phyloP scores from a whole-genome alignment of 306 rosid genomes.

The Dryas octopetala region DNA sequence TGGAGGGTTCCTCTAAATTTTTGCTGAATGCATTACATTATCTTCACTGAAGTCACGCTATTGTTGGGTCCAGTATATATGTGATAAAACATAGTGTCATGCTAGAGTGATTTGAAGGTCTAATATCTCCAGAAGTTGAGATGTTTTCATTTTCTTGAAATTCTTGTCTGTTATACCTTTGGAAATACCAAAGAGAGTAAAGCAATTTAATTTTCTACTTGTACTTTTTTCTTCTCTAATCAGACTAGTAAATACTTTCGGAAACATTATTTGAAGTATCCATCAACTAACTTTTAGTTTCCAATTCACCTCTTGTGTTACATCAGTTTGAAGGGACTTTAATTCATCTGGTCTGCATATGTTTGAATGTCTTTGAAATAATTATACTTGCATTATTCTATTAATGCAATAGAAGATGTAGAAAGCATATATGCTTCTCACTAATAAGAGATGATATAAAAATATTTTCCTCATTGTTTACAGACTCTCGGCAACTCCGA shows the following conservation, averaged over 20 bases:
- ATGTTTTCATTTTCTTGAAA: background rate
- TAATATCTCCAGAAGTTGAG: background rate
- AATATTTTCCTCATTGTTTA: conserved; percentile 14
- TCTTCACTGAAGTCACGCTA: background rate
- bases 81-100: background rate
- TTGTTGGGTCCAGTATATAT: background rate
- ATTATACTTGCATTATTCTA: background rate
- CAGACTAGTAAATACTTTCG: background rate
- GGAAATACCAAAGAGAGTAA: background rate
- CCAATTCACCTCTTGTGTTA: background rate
- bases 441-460: background rate
- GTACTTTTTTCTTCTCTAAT: background rate
- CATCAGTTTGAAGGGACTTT: background rate
- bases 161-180: background rate
- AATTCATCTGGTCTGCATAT: background rate
- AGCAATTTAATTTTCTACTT: background rate
- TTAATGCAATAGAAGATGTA: background rate
- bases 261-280: background rate
- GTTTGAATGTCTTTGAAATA: conserved; percentile 6
- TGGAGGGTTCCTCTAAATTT: background rate
- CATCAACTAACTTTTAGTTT: background rate
- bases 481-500: conserved; percentile 61
- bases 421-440: background rate
- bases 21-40: background rate
- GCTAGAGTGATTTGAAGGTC: conserved; percentile 1